Evolutionary conservation across 192 early-diverging fungal species (phyloP).

Genomic region (Podila epicladia): DNA sequence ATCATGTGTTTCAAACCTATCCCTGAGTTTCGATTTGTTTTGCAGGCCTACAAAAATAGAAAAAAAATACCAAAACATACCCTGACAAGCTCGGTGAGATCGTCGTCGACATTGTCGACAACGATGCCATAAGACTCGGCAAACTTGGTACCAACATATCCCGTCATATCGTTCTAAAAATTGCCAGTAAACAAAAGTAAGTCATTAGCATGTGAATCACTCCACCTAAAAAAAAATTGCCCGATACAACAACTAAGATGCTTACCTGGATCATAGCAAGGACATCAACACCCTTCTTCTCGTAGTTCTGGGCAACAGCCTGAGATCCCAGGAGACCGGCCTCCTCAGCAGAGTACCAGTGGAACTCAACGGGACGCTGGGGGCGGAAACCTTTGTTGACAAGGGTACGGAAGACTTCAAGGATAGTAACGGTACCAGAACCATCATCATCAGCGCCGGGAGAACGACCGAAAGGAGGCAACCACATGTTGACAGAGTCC

Average conservation of each 20-base stretch:
- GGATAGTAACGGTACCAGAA: conserved; percentile 86
- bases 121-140: conserved; percentile 81
- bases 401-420: conserved; percentile 86
- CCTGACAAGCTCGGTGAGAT: conserved; percentile 62
- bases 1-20: too few relatives aligned
- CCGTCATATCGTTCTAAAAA: conserved; percentile 90
- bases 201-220: too few relatives aligned
- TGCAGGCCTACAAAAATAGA: too few relatives aligned
- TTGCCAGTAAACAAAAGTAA: too few relatives aligned
- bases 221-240: too few relatives aligned
- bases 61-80: too few relatives aligned
- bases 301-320: conserved; percentile 79
- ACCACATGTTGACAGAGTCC: conserved; percentile 88
- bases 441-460: conserved; percentile 91
- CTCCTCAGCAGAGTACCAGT: conserved; percentile 95
- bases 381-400: conserved; percentile 75
- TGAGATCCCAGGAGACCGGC: conserved; percentile 91
- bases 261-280: conserved; percentile 83
- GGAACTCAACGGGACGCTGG: conserved; percentile 87
- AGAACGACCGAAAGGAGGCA: conserved; percentile 78
- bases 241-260: too few relatives aligned
- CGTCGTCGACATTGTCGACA: conserved; percentile 81
- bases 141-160: conserved; percentile 70
- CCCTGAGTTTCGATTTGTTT: too few relatives aligned
- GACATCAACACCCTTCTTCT: conserved; percentile 64